These are phyloP conservation scores for Rhizopus sp. DNA, from an alignment of 371 early-diverging fungal species.

Conservation along the genomic window DNA sequence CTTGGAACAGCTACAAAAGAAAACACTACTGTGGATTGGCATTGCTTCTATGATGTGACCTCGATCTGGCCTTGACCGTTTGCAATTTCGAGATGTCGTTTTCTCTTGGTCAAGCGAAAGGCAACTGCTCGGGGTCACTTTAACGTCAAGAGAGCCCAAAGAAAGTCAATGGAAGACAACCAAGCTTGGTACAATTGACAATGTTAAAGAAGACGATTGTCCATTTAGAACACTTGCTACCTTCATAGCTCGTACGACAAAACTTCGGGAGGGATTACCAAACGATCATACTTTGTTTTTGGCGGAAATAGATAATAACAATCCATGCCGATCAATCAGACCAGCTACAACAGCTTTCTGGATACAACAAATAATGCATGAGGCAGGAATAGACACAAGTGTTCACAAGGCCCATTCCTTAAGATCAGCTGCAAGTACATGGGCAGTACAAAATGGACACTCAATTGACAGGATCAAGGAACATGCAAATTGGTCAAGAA, in stretches of 20 bases:
- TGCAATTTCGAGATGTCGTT: background rate
- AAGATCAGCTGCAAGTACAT: constrained; percentile 1
- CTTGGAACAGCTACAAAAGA: constrained; percentile 6
- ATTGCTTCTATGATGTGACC: constrained; percentile 2
- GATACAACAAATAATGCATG: constrained; percentile 3
- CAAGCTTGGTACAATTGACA: background rate
- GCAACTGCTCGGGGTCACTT: background rate
- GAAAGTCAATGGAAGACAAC: constrained; percentile 3
- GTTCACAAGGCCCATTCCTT: background rate
- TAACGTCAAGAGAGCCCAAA: constrained; percentile 4
- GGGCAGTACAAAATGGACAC: background rate
- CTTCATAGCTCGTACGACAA: background rate
- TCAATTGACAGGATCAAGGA: constrained; percentile 1
- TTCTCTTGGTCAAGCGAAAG: background rate
- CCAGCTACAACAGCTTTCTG: constrained; percentile 6
- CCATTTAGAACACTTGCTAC: background rate
- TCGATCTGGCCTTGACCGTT: background rate
- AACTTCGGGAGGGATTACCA: background rate
- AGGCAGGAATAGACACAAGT: constrained; percentile 6
- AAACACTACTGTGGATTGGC: background rate
- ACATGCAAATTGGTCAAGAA: constrained; percentile 7
- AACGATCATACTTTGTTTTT: constrained; percentile 7
- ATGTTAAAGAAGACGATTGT: background rate
- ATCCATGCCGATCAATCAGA: background rate
- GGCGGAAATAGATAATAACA: background rate